Percentiles rank a stretch among this genome's conserved stretches.
Evolutionary conservation across 2,329 filamentous ascomycete genomes (phyloP).

Genomic region (Nemania serpens): DNA sequence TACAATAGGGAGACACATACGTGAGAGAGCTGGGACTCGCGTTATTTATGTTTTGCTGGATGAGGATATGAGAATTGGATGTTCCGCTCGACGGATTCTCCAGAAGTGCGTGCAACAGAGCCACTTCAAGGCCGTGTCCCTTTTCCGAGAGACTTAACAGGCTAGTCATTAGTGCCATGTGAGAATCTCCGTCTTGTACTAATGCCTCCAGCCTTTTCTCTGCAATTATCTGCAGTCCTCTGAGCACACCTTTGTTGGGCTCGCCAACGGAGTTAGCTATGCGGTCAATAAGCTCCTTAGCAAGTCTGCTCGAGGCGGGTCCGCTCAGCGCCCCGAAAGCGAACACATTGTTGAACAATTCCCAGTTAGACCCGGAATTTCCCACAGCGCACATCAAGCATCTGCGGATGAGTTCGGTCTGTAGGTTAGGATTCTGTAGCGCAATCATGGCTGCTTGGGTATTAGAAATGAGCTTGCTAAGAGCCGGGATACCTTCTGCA

Average conservation of each 20-base stretch:
- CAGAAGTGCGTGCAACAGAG: conserved; percentile 51
- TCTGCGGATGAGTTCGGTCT: conserved; percentile 51
- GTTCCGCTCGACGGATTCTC: conserved; percentile 50
- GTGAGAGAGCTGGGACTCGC: conserved; percentile 55
- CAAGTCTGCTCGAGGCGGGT: conserved; percentile 42
- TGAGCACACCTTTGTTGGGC: conserved; percentile 43
- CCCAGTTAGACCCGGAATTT: conserved; percentile 43
- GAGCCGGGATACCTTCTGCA: conserved; percentile 40
- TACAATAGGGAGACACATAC: conserved; percentile 43
- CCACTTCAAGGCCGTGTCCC: conserved; percentile 46
- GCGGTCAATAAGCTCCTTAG: conserved; percentile 39
- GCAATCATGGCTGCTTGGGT: conserved; percentile 47
- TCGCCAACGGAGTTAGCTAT: conserved; percentile 32
- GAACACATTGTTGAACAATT: conserved; percentile 55
- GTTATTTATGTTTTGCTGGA: conserved; percentile 59
- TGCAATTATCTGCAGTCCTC: conserved; percentile 54
- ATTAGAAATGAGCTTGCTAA: conserved; percentile 55
- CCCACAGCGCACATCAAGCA: conserved; percentile 47
- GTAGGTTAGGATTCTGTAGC: conserved; percentile 47
- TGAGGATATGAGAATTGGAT: conserved; percentile 54
- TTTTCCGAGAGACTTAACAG: conserved; percentile 60
- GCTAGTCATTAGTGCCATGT: conserved; percentile 56
- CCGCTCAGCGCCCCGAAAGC: conserved; percentile 48
- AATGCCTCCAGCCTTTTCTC: conserved; percentile 52
- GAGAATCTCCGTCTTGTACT: conserved; percentile 49